Base-by-base conservation (phyloP, 169 alveolate genomes). In the Plasmodium vinckei region DNA sequence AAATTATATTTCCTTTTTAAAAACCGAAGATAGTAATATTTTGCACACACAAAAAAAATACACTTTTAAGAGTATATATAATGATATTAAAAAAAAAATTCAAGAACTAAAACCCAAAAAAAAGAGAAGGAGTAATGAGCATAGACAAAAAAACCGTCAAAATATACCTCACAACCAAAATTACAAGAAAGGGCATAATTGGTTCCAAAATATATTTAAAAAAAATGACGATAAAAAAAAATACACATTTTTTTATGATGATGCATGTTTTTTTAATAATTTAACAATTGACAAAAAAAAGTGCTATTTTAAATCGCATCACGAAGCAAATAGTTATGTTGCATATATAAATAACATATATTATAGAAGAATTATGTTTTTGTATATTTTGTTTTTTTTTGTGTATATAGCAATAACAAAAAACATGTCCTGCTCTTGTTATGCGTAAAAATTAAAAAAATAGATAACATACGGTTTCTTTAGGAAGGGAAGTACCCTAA, bases 301-400 rank as follows among this genome's bases (percentile, higher is more conserved):
- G 47, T 75, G 63, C 53, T 79, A 65, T 25, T 15, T 79, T 44
- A 79, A 65, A 17, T 65, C 89, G 12, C 68, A 79, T 51, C 19
- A 64, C 6, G 73, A 53, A 33, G 89, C 79, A 17, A 9, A 65
- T 21, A 79, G 67, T 46, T 79, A 79, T 59, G 67, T 79, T 21
- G 44, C 68, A 23, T 60, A 79, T 65, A 65, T 65, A 70, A 79
- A 79, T 70, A 54, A 25, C 53, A 65, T 79, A 27, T 65, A 79
- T 65, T 54, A 53, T 44, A 79, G 60, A 60, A 79, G 79, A 54
- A 44, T 65, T 21, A 15, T 79, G 27, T 79, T 65, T 42, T 65
- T 79, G 47, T 65, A 79, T 79, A 10, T 79, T 49, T 65, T 64
- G 5, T 56, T 53, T 54, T 49, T 79, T 79, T n/a, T 79, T 13